Evolutionary conservation across 2,329 filamentous ascomycete genomes (phyloP).

Genomic region (Hypoxylon sp.): DNA sequence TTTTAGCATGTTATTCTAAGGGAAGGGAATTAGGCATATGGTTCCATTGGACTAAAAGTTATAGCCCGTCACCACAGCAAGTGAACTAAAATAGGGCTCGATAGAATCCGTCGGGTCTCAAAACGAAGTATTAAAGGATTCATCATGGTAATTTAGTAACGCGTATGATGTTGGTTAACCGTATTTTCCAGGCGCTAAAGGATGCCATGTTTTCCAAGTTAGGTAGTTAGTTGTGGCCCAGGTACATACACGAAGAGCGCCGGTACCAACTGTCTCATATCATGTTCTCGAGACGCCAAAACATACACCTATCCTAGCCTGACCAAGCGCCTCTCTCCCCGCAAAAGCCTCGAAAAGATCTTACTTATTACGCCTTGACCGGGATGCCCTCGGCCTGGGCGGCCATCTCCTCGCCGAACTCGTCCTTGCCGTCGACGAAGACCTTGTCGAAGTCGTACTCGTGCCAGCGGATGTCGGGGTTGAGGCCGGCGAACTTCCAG

Average conservation of each 20-base stretch:
- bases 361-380: constrained; percentile 17
- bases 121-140: no score
- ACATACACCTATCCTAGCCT: no score
- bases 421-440: constrained; percentile 58
- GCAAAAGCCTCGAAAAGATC: not conserved
- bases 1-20: no score
- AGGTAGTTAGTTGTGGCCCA: not conserved
- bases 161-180: no score
- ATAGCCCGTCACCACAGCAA: no score
- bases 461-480: constrained; percentile 66
- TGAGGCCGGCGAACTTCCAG: constrained; percentile 71
- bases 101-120: no score
- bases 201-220: not conserved
- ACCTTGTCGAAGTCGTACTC: constrained; percentile 69
- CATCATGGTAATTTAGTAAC: no score
- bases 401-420: constrained; percentile 48
- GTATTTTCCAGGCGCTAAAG: not conserved
- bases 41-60: no score
- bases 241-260: not conserved
- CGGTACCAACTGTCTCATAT: not conserved
- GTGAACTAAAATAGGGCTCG: no score
- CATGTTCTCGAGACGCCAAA: not conserved
- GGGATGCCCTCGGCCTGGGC: constrained; percentile 31
- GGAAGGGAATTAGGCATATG: no score
- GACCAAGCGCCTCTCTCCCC: not conserved